phyloP scores from a whole-genome alignment of 2,329 filamentous ascomycete genomes.

The Fusarium sp. region DNA sequence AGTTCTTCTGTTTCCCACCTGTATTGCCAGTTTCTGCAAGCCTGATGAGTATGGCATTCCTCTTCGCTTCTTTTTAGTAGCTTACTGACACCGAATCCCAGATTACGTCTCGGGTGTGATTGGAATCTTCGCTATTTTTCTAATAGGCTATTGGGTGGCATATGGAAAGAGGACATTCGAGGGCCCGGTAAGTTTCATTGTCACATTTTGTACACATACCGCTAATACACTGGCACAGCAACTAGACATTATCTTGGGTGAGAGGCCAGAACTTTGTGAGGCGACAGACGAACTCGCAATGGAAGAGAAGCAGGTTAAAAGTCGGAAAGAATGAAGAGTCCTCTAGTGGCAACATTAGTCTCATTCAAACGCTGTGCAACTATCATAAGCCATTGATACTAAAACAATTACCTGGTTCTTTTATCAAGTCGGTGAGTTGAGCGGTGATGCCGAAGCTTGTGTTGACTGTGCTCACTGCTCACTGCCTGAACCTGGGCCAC shows the following conservation, averaged over 20 bases:
- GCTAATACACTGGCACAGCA: background rate
- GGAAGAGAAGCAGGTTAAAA: constrained; percentile 29
- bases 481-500: background rate
- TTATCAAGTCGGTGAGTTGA: background rate
- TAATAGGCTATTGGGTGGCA: constrained; percentile 25
- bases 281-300: constrained; percentile 27
- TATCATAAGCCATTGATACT: background rate
- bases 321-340: background rate
- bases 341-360: background rate
- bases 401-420: background rate
- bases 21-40: constrained; percentile 33
- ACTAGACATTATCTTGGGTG: constrained; percentile 32
- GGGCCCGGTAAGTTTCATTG: constrained; percentile 22
- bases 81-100: constrained; percentile 11
- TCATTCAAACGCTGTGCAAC: background rate
- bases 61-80: fast-evolving
- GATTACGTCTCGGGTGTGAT: constrained; percentile 56
- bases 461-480: background rate
- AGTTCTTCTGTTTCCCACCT: constrained; percentile 45
- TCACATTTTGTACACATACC: fast-evolving
- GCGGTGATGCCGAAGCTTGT: too few relatives aligned
- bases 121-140: constrained; percentile 50
- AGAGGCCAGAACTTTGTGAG: constrained; percentile 17
- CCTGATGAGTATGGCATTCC: constrained; percentile 31
- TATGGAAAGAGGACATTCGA: constrained; percentile 40